Conservation (phyloP, 2,329 filamentous ascomycete genomes). For the Zymoseptoria passerinii region DNA sequence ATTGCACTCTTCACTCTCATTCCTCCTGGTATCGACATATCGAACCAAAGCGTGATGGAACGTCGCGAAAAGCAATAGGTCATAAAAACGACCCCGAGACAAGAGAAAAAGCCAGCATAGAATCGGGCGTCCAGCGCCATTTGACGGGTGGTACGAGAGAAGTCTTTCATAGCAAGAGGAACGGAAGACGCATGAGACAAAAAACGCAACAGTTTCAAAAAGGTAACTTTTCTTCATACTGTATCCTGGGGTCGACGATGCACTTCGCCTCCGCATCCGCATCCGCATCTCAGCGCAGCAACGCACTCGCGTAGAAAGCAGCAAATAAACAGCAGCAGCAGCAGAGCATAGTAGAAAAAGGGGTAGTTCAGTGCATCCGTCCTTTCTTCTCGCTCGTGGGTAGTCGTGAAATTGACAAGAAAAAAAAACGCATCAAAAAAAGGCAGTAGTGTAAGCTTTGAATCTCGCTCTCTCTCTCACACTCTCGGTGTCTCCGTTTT, state of each 20-base stretch:
- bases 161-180: neutral
- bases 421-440: slow-evolving; percentile 21
- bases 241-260: neutral
- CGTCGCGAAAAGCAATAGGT: too few species aligned
- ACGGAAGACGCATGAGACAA: neutral
- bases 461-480: slow-evolving; percentile 1
- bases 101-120: too few species aligned
- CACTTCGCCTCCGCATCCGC: too few species aligned
- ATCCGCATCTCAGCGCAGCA: too few species aligned
- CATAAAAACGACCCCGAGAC: too few species aligned
- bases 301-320: neutral
- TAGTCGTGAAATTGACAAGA: slow-evolving; percentile 11
- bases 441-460: slow-evolving; percentile 20
- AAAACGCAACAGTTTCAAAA: neutral
- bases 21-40: too few species aligned
- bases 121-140: too few species aligned
- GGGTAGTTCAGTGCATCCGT: neutral
- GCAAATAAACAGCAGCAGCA: neutral
- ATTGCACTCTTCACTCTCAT: too few species aligned
- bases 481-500: neutral
- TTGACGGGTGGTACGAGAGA: too few species aligned
- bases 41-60: too few species aligned
- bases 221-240: neutral
- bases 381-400: slow-evolving; percentile 10
- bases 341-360: neutral